A percentile compares a stretch with the other conserved stretches of the same genome.
Conservation (phyloP, 169 alveolate genomes). For the Hepatocystis sp. region DNA sequence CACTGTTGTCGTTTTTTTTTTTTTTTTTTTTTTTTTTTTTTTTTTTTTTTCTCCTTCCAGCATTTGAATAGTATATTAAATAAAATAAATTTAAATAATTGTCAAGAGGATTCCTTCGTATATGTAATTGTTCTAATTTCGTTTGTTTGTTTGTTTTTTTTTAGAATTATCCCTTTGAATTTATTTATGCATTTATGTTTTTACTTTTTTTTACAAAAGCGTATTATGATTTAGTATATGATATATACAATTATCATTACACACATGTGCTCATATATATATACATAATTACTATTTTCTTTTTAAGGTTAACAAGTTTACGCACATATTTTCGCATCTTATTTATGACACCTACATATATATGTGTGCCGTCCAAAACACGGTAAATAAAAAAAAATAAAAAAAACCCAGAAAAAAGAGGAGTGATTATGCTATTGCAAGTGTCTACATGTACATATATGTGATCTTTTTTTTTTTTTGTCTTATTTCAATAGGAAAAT, state of each 20-base stretch:
- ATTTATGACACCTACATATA: slow-evolving; percentile 52
- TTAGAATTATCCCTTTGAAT: no score
- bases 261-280: no score
- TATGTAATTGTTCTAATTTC: slow-evolving; percentile 35
- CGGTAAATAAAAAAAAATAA: slow-evolving; percentile 29
- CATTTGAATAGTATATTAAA: slow-evolving; percentile 30
- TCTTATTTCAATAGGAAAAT: slow-evolving; percentile 34
- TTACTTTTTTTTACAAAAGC: no score
- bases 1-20: not conserved
- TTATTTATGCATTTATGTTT: no score
- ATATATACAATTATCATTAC: no score
- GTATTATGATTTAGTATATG: no score
- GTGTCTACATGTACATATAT: not conserved
- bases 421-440: not conserved
- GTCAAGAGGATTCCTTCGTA: slow-evolving; percentile 15
- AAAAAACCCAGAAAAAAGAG: not conserved
- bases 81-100: slow-evolving; percentile 18
- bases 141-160: not conserved
- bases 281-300: slow-evolving; percentile 13
- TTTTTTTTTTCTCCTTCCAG: slow-evolving; percentile 3
- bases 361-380: slow-evolving; percentile 27
- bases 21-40: not conserved
- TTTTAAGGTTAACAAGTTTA: slow-evolving; percentile 40
- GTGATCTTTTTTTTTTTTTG: not conserved
- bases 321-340: slow-evolving; percentile 61